Conservation (phyloP, 2,329 filamentous ascomycete species). For the Endocalyx cinctus region DNA sequence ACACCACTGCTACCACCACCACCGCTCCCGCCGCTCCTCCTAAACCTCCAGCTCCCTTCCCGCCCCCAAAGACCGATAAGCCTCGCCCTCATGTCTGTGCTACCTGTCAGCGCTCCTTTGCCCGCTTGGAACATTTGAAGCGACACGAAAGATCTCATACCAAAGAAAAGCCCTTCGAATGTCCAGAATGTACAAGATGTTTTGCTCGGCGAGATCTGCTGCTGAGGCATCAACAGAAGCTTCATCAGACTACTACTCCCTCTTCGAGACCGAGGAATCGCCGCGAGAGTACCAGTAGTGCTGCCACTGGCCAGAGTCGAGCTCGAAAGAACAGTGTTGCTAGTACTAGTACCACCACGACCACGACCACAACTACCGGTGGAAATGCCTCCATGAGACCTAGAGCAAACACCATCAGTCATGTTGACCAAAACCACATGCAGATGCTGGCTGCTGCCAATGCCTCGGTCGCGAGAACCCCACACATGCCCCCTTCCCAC, state of each 20-base stretch:
- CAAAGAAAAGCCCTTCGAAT: constrained; percentile 96
- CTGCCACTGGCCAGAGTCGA: constrained; percentile 61
- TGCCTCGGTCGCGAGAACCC: constrained; percentile 43
- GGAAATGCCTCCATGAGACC: constrained; percentile 68
- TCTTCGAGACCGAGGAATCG: constrained; percentile 82
- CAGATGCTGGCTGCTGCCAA: constrained; percentile 64
- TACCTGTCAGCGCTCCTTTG: constrained; percentile 89
- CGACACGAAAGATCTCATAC: constrained; percentile 73
- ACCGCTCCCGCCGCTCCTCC: constrained; percentile 15
- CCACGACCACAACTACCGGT: constrained; percentile 42
- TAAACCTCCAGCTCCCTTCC: constrained; percentile 50
- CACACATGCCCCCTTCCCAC: constrained; percentile 47
- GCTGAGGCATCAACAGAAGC: constrained; percentile 94
- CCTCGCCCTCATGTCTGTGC: constrained; percentile 90
- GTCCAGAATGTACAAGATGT: constrained; percentile 87
- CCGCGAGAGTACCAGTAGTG: constrained; percentile 80
- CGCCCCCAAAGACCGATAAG: constrained; percentile 93
- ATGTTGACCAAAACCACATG: constrained; percentile 74
- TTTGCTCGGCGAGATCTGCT: constrained; percentile 91
- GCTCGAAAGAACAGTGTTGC: constrained; percentile 92
- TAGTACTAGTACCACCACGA: constrained; percentile 42
- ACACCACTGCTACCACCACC: constrained; percentile 21
- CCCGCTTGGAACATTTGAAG: constrained; percentile 92
- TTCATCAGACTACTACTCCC: constrained; percentile 88
- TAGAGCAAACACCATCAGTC: constrained; percentile 92